Percentiles rank a stretch among this genome's conserved stretches.
These are phyloP conservation scores for Polyporus arcularius DNA, from an alignment of 768 basidiomycete species.

Conservation along the genomic window DNA sequence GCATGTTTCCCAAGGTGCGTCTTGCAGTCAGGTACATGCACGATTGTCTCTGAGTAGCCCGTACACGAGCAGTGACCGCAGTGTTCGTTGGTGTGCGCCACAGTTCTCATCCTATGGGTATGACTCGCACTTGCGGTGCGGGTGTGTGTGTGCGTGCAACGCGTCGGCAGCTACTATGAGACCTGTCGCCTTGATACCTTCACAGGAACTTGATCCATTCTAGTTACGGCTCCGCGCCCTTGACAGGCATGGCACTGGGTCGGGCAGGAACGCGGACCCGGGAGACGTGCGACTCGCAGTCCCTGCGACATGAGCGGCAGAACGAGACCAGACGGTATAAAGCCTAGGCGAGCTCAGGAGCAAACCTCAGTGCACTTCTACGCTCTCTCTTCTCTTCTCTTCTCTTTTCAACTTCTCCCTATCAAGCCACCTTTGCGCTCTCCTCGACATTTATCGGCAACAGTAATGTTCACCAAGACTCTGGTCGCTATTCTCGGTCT, in stretches of 20 bases:
- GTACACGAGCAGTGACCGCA: background rate
- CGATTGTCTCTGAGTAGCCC: background rate
- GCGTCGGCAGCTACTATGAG: background rate
- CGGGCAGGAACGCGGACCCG: background rate
- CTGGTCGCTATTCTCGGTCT: slow-evolving; percentile 9
- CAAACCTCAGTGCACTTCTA: background rate
- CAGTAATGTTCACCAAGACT: slow-evolving; percentile 12
- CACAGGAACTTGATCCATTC: background rate
- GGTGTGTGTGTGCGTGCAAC: background rate
- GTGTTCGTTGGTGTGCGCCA: background rate
- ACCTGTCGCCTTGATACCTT: background rate
- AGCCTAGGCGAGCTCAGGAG: background rate
- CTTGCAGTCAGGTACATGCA: background rate
- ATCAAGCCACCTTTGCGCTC: background rate
- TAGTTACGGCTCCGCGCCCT: background rate
- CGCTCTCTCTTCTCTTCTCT: background rate
- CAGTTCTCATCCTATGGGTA: background rate
- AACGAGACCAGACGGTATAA: background rate
- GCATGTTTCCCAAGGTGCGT: background rate
- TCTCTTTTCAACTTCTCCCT: no score
- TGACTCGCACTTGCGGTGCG: background rate
- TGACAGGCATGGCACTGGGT: background rate
- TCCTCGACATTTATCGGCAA: background rate
- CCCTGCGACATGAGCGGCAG: no score
- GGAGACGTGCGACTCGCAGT: no score